Conservation (phyloP, 768 basidiomycete species). For the Lactarius hatsudake region DNA sequence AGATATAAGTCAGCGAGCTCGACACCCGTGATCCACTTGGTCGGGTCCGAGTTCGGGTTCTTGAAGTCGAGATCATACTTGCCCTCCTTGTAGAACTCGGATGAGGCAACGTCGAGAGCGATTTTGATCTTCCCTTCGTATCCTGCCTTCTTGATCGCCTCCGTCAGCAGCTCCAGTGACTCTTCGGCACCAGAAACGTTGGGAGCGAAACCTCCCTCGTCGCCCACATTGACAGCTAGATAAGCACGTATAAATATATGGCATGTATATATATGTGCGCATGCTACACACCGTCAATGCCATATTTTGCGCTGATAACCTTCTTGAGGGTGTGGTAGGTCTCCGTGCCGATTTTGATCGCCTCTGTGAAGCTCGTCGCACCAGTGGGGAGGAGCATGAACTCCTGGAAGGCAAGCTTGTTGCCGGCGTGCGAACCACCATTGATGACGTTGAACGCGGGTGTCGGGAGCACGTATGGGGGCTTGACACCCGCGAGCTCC, state of each 20-base stretch:
- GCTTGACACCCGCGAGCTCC: slow-evolving; percentile 90
- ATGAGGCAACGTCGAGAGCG: slow-evolving; percentile 96
- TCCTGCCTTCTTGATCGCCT: slow-evolving; percentile 97
- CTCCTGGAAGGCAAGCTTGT: slow-evolving; percentile 99
- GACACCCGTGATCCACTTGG: slow-evolving; percentile 91
- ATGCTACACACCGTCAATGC: slow-evolving; percentile 80
- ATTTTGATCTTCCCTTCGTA: slow-evolving; percentile 99
- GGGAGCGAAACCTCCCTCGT: slow-evolving; percentile 99
- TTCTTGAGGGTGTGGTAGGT: slow-evolving; percentile 98
- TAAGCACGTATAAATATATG: slow-evolving; percentile 21
- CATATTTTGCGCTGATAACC: slow-evolving; percentile 98
- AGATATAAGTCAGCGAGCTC: slow-evolving; percentile 94
- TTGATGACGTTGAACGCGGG: slow-evolving; percentile 99
- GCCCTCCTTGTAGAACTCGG: slow-evolving; percentile 99
- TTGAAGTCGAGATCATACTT: slow-evolving; percentile 99
- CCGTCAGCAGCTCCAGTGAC: slow-evolving; percentile 90
- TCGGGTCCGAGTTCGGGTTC: slow-evolving; percentile 98
- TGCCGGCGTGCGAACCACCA: slow-evolving; percentile 98
- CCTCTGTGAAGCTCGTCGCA: slow-evolving; percentile 88
- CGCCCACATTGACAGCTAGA: slow-evolving; percentile 96
- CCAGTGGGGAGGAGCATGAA: slow-evolving; percentile 99
- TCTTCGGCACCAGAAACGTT: slow-evolving; percentile 97
- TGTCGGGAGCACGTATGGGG: slow-evolving; percentile 87
- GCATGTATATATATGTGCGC: slow-evolving; percentile 3
- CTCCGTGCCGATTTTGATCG: slow-evolving; percentile 98